Conservation (phyloP, 169 alveolate genomes). For the Gregarina niphandrodes region DNA sequence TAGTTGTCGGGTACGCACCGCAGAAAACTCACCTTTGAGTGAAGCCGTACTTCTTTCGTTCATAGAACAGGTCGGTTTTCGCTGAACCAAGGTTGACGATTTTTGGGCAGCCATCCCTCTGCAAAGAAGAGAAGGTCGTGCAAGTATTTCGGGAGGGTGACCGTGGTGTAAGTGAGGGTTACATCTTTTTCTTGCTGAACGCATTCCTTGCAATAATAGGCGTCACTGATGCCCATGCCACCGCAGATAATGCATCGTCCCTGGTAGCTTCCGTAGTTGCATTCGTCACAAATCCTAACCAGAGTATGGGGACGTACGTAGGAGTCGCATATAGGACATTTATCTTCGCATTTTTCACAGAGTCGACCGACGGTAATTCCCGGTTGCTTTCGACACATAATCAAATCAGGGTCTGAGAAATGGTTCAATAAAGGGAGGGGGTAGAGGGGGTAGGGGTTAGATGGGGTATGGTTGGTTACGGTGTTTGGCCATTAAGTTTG, state of each 20-base stretch:
- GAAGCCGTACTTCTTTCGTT: constrained; percentile 70
- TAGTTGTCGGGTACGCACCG: too few relatives aligned
- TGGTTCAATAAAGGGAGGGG: neutral
- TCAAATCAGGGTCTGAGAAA: constrained; percentile 65
- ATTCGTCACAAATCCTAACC: constrained; percentile 91
- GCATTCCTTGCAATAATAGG: constrained; percentile 92
- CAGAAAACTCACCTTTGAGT: constrained; percentile 18
- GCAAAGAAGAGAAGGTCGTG: neutral
- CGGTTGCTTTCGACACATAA: constrained; percentile 94
- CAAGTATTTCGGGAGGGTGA: too few relatives aligned
- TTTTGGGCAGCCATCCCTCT: constrained; percentile 97
- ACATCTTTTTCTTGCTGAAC: constrained; percentile 84
- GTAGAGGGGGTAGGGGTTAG: too few relatives aligned
- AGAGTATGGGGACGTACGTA: constrained; percentile 83
- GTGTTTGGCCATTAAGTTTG: too few relatives aligned
- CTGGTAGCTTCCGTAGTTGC: constrained; percentile 86
- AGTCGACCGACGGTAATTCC: constrained; percentile 91
- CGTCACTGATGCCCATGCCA: constrained; percentile 91
- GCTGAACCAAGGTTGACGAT: constrained; percentile 90
- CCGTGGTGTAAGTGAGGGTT: constrained; percentile 4
- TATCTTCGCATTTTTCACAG: constrained; percentile 90
- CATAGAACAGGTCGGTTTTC: constrained; percentile 85
- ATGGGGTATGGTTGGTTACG: too few relatives aligned
- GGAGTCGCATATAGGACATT: constrained; percentile 96
- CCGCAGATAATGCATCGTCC: constrained; percentile 97